A percentile compares a stretch with the other conserved stretches of the same genome.
Evolutionary conservation across 2,329 filamentous ascomycete species (phyloP).

Genomic region (Moelleriella libera): DNA sequence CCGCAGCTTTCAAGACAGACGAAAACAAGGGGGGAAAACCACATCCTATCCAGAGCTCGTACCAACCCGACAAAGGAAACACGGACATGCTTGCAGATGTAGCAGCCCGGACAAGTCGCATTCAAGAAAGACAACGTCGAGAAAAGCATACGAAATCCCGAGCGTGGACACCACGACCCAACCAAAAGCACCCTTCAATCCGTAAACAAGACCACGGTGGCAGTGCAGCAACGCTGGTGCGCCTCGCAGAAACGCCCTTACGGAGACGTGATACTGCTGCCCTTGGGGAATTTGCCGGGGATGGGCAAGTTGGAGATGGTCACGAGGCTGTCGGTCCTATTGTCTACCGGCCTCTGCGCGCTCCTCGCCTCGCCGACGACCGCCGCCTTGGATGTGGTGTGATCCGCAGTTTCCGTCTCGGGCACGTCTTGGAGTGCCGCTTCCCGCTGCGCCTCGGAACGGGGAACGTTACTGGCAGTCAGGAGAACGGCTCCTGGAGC

Average conservation of each 20-base stretch:
- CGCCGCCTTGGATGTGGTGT: slow-evolving; percentile 3
- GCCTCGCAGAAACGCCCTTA: slow-evolving; percentile 1
- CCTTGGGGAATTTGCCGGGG: slow-evolving; percentile 49
- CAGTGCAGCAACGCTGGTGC: too few relatives aligned
- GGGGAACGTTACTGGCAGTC: slow-evolving; percentile 6
- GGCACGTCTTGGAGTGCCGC: slow-evolving; percentile 6
- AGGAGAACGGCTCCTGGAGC: slow-evolving; percentile 5
- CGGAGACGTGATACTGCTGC: slow-evolving; percentile 22
- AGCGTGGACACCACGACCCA: too few relatives aligned
- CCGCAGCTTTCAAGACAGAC: too few relatives aligned
- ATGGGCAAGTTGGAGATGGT: slow-evolving; percentile 54
- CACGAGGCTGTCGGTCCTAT: slow-evolving; percentile 28
- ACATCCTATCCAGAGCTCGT: too few relatives aligned
- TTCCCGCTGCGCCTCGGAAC: slow-evolving; percentile 11
- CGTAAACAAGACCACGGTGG: too few relatives aligned
- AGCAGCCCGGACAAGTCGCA: too few relatives aligned
- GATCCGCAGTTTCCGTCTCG: slow-evolving; percentile 6
- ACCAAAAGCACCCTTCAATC: too few relatives aligned
- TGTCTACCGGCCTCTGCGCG: slow-evolving; percentile 12
- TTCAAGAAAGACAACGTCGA: too few relatives aligned
- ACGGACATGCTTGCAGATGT: too few relatives aligned
- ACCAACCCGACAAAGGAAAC: too few relatives aligned
- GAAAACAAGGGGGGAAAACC: too few relatives aligned
- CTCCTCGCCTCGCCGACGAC: slow-evolving; percentile 1
- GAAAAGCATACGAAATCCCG: too few relatives aligned